Percentiles rank a stretch among this genome's conserved stretches.
Evolutionary conservation across 2,329 filamentous ascomycete species (phyloP).

Genomic region (Beauveria varroae): DNA sequence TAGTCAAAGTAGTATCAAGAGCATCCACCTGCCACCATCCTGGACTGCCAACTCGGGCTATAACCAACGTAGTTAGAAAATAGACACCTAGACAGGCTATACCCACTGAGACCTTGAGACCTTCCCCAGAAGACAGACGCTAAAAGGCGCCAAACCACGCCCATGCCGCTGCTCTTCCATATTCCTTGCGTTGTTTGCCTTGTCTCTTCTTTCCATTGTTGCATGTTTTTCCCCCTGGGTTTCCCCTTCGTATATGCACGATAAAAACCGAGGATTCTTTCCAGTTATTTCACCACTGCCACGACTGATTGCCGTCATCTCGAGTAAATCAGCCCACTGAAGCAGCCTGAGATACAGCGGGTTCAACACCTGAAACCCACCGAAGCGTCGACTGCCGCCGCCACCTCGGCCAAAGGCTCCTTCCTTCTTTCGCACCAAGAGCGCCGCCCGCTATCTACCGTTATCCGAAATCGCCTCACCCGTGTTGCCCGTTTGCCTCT

Average conservation of each 20-base stretch:
- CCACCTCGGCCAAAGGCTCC: background rate
- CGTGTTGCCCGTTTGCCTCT: background rate
- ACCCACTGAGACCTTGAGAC: conserved; percentile 1
- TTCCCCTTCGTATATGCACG: background rate
- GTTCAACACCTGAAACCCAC: background rate
- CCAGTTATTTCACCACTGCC: background rate
- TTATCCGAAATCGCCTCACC: background rate
- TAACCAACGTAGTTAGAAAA: background rate
- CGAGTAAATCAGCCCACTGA: background rate
- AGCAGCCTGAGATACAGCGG: background rate
- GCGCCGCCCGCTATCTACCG: background rate
- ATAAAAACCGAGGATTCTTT: background rate
- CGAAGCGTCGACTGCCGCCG: background rate
- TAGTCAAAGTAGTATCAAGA: no score
- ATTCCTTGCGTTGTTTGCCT: background rate
- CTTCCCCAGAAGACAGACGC: background rate
- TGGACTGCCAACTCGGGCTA: background rate
- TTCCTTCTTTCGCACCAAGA: background rate
- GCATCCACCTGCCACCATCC: background rate
- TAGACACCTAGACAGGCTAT: background rate
- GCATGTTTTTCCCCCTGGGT: background rate
- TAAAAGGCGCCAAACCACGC: background rate
- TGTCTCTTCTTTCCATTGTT: background rate
- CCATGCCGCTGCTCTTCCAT: background rate
- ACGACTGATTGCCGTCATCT: background rate